These are phyloP conservation scores for Colletotrichum viniferum DNA, from an alignment of 2,329 filamentous ascomycete genomes.

Conservation along the genomic window DNA sequence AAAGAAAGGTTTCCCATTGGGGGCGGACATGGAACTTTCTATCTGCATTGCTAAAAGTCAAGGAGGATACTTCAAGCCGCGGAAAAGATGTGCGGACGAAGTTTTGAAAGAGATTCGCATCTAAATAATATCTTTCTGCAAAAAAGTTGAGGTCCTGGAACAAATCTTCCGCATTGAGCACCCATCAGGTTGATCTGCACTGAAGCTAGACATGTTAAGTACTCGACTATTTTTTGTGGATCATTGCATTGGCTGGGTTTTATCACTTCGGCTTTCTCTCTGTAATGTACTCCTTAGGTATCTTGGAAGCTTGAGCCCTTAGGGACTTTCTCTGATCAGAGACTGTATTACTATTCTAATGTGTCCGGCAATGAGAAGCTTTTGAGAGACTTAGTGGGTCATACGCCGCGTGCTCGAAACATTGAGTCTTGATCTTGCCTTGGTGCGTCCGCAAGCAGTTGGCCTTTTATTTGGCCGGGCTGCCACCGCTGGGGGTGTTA, in stretches of 20 bases:
- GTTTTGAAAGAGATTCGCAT: not conserved
- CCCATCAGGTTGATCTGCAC: not conserved
- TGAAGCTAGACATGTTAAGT: not conserved
- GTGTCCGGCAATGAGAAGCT: not conserved
- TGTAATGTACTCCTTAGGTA: not conserved
- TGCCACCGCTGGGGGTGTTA: not conserved
- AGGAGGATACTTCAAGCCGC: accelerated
- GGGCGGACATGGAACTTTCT: not conserved
- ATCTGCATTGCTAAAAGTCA: not conserved
- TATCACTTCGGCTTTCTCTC: not conserved
- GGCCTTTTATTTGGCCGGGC: not conserved
- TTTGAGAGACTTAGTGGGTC: not conserved
- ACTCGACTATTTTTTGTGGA: not conserved
- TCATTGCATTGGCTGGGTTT: accelerated
- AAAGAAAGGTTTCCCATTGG: not conserved
- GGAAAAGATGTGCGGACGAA: not conserved
- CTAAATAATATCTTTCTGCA: not conserved
- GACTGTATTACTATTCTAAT: not conserved
- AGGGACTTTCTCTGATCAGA: not conserved
- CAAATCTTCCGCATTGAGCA: not conserved
- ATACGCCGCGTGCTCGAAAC: not conserved
- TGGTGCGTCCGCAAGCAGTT: not conserved
- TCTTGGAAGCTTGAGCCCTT: not conserved
- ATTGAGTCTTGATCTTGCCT: not conserved
- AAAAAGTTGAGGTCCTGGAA: not conserved